A percentile compares a stretch with the other conserved stretches of the same genome.
Evolutionary conservation across 352 stramenopile species (phyloP).

Genomic region (Pythium insidiosum): DNA sequence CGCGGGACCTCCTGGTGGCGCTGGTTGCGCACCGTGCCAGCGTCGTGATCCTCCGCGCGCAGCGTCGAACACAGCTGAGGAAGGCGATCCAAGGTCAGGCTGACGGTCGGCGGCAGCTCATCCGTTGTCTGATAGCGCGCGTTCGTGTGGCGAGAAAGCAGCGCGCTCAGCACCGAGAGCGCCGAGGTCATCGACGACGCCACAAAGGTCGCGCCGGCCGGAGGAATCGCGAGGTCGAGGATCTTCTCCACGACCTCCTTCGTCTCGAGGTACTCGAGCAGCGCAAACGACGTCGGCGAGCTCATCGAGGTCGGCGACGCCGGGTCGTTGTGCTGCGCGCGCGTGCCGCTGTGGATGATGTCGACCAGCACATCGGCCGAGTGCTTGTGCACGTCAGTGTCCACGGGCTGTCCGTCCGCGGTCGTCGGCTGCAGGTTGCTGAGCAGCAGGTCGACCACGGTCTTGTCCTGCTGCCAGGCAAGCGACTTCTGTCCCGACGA

Average conservation of each 20-base stretch:
- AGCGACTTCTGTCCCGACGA: slow-evolving; percentile 58
- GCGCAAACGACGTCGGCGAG: slow-evolving; percentile 48
- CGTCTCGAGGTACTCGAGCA: slow-evolving; percentile 77
- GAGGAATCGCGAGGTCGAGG: slow-evolving; percentile 45
- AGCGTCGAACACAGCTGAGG: slow-evolving; percentile 62
- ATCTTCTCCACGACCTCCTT: slow-evolving; percentile 66
- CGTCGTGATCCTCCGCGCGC: slow-evolving; percentile 47
- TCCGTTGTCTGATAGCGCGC: slow-evolving; percentile 60
- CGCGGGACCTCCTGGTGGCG: slow-evolving; percentile 62
- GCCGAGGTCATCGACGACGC: slow-evolving; percentile 74
- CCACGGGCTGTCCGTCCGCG: slow-evolving; percentile 19
- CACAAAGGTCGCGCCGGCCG: slow-evolving; percentile 16
- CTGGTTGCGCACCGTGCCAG: slow-evolving; percentile 66
- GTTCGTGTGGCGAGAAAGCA: slow-evolving; percentile 74
- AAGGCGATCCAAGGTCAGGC: slow-evolving; percentile 40
- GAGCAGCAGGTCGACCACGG: slow-evolving; percentile 62
- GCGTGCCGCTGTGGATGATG: slow-evolving; percentile 80
- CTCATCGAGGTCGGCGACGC: slow-evolving; percentile 45
- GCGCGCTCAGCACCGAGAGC: slow-evolving; percentile 65
- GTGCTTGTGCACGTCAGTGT: slow-evolving; percentile 83
- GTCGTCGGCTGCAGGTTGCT: slow-evolving; percentile 32
- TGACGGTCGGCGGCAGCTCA: slow-evolving; percentile 50
- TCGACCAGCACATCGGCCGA: slow-evolving; percentile 74
- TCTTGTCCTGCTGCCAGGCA: slow-evolving; percentile 63
- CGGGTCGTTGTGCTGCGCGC: slow-evolving; percentile 62